These are phyloP conservation scores for Saccharomycopsis sp. DNA, from an alignment of 805 yeast species.

Conservation along the genomic window DNA sequence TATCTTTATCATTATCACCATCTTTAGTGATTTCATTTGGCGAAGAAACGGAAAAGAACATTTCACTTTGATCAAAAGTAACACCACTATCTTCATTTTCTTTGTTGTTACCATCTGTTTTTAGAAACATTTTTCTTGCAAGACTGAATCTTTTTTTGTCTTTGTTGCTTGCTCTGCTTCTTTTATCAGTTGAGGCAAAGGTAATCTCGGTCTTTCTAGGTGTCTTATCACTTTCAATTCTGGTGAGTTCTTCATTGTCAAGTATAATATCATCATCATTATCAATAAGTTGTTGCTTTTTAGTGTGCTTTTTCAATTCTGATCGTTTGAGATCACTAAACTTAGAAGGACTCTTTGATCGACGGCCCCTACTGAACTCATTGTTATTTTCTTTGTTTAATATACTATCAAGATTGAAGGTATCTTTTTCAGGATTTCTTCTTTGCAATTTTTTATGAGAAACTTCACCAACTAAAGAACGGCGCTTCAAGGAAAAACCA, in stretches of 20 bases:
- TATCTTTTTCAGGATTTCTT: not conserved
- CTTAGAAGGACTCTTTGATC: not conserved
- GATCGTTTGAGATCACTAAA: too few species aligned
- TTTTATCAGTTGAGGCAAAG: too few species aligned
- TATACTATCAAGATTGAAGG: constrained; percentile 1
- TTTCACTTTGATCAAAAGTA: not conserved
- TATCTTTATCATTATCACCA: not conserved
- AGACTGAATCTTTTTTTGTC: constrained; percentile 2
- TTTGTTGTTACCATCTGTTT: not conserved
- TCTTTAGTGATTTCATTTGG: constrained; percentile 1
- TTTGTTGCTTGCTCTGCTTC: not conserved
- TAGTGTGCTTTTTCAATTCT: not conserved
- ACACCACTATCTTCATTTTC: not conserved
- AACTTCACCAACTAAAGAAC: constrained; percentile 17
- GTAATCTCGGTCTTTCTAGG: not conserved
- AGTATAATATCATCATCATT: constrained; percentile 9
- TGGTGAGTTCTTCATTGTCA: constrained; percentile 9
- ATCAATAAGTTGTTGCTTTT: not conserved
- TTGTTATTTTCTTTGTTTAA: not conserved
- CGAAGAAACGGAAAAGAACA: constrained; percentile 4
- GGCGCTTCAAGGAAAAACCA: constrained; percentile 11
- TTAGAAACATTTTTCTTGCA: not conserved
- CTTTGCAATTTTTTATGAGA: constrained; percentile 9
- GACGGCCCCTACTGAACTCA: not conserved
- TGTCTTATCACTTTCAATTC: constrained; percentile 3